A percentile compares a stretch with the other conserved stretches of the same genome.
Evolutionary conservation across 495 filamentous ascomycete genomes (phyloP).

Genomic region (Emericellopsis terricola): DNA sequence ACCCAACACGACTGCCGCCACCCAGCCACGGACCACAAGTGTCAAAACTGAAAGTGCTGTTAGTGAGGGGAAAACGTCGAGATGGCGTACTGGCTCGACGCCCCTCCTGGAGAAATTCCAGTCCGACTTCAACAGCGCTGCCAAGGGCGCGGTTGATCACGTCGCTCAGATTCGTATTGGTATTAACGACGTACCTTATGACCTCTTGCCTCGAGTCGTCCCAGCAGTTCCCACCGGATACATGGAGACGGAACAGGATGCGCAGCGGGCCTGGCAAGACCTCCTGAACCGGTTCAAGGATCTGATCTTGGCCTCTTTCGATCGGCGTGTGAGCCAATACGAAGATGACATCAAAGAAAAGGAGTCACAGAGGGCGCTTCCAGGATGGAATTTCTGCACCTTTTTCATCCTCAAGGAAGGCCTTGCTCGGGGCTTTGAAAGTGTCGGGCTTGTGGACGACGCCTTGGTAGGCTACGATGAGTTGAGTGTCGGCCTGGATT

Average conservation of each 20-base stretch:
- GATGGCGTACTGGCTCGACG: constrained; percentile 63
- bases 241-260: constrained; percentile 47
- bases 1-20: constrained; percentile 57
- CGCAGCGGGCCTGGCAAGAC: constrained; percentile 60
- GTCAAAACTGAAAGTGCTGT: constrained; percentile 22
- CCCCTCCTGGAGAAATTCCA: constrained; percentile 81
- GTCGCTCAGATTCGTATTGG: constrained; percentile 72
- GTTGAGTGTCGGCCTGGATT: constrained; percentile 67
- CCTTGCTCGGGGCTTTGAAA: constrained; percentile 83
- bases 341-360: constrained; percentile 94
- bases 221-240: constrained; percentile 38
- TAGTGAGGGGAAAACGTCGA: constrained; percentile 30
- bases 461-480: constrained; percentile 87
- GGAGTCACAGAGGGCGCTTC: constrained; percentile 70
- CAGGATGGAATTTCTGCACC: constrained; percentile 98
- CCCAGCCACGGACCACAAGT: constrained; percentile 37
- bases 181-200: constrained; percentile 40
- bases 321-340: constrained; percentile 79
- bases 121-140: constrained; percentile 76
- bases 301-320: constrained; percentile 76
- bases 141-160: constrained; percentile 60
- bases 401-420: constrained; percentile 97
- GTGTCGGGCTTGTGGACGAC: constrained; percentile 89
- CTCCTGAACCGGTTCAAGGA: constrained; percentile 73
- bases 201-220: constrained; percentile 33